Evolutionary conservation across 1,139 yeast species (phyloP), one percentile per base, ranked within the genome.

Genomic region (Lodderomyces theae): DNA sequence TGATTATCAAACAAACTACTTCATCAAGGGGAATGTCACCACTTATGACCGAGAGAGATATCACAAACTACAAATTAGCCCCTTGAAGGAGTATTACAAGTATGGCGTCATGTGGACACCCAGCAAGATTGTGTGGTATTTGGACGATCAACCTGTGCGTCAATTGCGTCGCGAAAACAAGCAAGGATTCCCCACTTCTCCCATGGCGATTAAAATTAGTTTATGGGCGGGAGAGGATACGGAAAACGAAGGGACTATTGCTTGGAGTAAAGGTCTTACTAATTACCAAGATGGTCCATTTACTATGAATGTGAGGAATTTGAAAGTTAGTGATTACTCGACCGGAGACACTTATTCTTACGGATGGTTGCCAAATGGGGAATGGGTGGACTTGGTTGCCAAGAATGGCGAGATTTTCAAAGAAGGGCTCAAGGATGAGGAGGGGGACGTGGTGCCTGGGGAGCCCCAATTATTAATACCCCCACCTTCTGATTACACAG

Each of bases 231-330:
- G 75, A 0, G 75, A 74, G 1, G 56, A 53, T 11, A 41, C 44
- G 17, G 69, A 69, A 43, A 53, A 54, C 13, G 48, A 49, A 15
- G 75, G 72, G 2, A 71, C 76, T 10, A 63, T 68, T 16, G 47
- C 52, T 19, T 70, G 75, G 76, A 68, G 74, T 1, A 75, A 75
- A 0, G 77, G 75, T 1, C 18, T 43, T 10, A 60, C 73, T 5
- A 59, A 63, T 45, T 70, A 64, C 49, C 37, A 45, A 1, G 49
- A 58, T 25, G 54, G 61, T 23, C 77, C 77, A 1, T 70, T 63
- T 47, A 46, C 51, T 9, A 69, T 69, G 75, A 43, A 45, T 29
- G 57, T 66, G 8, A 56, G 48, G 34, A 55, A 60, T 38, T 49
- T 70, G 35, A 34, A 48, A 9, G 69, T 66, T 11, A 53, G 45